Conservation (phyloP, 495 filamentous ascomycete species). For the Talaromyces adpressus region DNA sequence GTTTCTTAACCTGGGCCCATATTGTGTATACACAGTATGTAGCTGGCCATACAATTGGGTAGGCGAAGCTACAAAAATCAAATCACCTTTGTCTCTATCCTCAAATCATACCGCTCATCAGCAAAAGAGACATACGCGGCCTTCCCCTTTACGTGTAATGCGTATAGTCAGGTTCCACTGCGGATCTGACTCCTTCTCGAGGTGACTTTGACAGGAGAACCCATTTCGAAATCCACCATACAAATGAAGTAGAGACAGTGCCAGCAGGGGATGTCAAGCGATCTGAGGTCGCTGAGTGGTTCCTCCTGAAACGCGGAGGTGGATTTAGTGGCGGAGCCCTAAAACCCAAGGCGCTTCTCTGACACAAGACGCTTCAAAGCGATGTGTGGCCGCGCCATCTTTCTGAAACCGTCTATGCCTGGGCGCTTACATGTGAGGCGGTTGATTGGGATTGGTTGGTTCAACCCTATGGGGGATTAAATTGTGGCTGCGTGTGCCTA, state of each 20-base stretch:
- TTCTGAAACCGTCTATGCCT: constrained; percentile 8
- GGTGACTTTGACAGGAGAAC: not conserved
- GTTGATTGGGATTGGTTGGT: not conserved
- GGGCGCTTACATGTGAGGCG: not conserved
- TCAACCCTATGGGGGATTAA: not conserved
- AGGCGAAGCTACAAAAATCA: not conserved
- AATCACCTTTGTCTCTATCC: not conserved
- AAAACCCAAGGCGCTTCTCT: not conserved
- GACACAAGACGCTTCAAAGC: constrained; percentile 3
- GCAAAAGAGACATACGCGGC: not conserved
- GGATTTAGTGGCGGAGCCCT: not conserved
- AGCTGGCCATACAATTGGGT: not conserved
- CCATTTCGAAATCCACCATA: not conserved
- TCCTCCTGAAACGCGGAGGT: constrained; percentile 2
- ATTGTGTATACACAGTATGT: not conserved
- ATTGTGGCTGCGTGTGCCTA: not conserved
- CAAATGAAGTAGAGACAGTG: not conserved
- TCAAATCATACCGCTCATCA: not conserved
- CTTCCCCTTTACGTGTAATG: not conserved
- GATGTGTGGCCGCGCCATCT: constrained; percentile 1
- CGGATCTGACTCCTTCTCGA: not conserved
- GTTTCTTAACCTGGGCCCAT: not conserved
- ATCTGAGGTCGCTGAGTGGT: not conserved
- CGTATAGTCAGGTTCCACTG: not conserved
- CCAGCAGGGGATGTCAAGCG: not conserved